A percentile compares a stretch with the other conserved stretches of the same genome.
Conservation (phyloP, 257 asterid genomes). For the Solanum peruvianum region DNA sequence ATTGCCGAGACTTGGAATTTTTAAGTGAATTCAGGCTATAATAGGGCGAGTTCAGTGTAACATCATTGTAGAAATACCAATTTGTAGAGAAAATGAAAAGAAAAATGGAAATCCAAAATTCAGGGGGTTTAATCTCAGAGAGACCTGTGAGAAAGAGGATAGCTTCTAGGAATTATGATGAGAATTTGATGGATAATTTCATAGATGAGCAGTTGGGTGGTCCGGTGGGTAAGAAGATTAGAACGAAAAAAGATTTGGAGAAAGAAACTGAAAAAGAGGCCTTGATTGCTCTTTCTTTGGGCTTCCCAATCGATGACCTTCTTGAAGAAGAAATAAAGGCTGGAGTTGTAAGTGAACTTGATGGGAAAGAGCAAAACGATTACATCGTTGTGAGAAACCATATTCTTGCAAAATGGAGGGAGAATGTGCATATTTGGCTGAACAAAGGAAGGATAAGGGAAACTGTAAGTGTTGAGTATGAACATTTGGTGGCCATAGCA, state of each 20-base stretch:
- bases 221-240: constrained; percentile 33
- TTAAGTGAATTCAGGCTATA: not conserved
- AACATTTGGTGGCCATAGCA: constrained; percentile 46
- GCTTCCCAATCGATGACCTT: constrained; percentile 68
- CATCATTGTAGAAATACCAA: not conserved
- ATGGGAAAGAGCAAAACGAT: constrained; percentile 72
- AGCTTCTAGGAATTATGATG: constrained; percentile 33
- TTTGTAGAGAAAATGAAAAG: not conserved
- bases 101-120: constrained; percentile 33
- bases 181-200: constrained; percentile 51
- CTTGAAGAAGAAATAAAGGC: constrained; percentile 62
- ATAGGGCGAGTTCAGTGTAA: not conserved
- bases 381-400: constrained; percentile 80
- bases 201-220: constrained; percentile 48
- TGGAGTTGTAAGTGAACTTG: constrained; percentile 47
- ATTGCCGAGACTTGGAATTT: not conserved
- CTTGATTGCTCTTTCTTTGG: constrained; percentile 66
- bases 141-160: constrained; percentile 48
- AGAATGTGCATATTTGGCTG: constrained; percentile 52
- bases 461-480: constrained; percentile 59
- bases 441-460: constrained; percentile 56
- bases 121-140: constrained; percentile 23
- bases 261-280: constrained; percentile 76
- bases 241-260: constrained; percentile 46
- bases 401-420: constrained; percentile 65